phyloP scores from a whole-genome alignment of 805 yeast genomes.

The Candida gorgasii region DNA sequence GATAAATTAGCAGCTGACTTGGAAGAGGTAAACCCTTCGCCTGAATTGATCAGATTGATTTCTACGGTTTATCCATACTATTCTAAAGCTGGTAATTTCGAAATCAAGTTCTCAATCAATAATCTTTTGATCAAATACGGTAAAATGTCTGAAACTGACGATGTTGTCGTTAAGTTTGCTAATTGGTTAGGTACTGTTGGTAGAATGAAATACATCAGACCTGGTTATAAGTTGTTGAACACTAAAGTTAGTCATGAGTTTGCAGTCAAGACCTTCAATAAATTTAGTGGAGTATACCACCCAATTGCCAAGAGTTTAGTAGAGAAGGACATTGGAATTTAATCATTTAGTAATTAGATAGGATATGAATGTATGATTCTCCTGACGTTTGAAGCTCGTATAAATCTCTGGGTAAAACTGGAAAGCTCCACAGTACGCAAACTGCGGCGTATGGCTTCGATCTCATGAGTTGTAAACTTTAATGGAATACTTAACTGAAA shows the following conservation, averaged over 20 bases:
- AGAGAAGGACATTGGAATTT: slow-evolving; percentile 21
- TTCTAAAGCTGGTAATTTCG: slow-evolving; percentile 23
- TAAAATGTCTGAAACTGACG: slow-evolving; percentile 14
- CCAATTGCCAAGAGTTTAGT: slow-evolving; percentile 33
- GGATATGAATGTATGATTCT: too few species aligned
- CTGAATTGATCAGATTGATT: slow-evolving; percentile 17
- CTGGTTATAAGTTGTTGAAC: slow-evolving; percentile 29
- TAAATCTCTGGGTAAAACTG: not conserved
- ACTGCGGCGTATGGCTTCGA: not conserved
- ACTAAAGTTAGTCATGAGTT: slow-evolving; percentile 24
- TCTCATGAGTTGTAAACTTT: not conserved
- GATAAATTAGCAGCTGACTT: slow-evolving; percentile 22
- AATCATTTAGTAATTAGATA: too few species aligned
- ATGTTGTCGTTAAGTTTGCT: slow-evolving; percentile 22
- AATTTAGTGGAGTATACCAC: slow-evolving; percentile 26
- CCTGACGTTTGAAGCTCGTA: too few species aligned
- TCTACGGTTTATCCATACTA: slow-evolving; percentile 22
- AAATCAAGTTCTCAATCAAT: slow-evolving; percentile 25
- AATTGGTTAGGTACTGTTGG: slow-evolving; percentile 37
- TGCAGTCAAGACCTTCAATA: slow-evolving; percentile 27
- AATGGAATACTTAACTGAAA: slow-evolving; percentile 31
- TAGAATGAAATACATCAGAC: slow-evolving; percentile 38
- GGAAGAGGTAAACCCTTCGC: slow-evolving; percentile 5
- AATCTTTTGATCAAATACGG: slow-evolving; percentile 26
- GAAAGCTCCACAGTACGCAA: not conserved